Evolutionary conservation across 2,329 filamentous ascomycete genomes (phyloP), one percentile per base, ranked within the genome.

Genomic region (Didymosphaeria variabile): DNA sequence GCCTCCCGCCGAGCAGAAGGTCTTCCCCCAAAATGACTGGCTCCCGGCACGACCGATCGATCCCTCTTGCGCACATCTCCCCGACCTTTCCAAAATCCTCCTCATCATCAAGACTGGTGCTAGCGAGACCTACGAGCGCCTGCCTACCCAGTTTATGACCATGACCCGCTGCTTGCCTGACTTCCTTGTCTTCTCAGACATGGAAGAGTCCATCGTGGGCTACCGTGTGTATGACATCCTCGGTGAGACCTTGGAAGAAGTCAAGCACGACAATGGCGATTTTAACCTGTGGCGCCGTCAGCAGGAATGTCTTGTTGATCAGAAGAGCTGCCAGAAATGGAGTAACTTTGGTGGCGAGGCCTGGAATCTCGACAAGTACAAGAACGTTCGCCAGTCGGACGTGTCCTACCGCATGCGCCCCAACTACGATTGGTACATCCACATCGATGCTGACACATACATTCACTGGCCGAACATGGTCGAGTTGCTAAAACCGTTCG

Each of bases 101-200:
- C 57, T 59, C 42, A 55, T 59, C 57, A 59, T 59, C 31, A 59
- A 59, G 42, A 59, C 57, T 8, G 57, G 57, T 40, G 57, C 57
- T 15, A 59, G 49, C 50, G 49, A 54, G 42, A 54, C 57, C 29
- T 59, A 47, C 40, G 50, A 53, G 17, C 50, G 57, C 29, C 40
- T 59, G 13, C 57, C 57, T 17, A 59, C 50, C 3, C 50, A 59
- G 23, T 55, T 59, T 50, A 59, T 59, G 57, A 59, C 42, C 38
- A 49, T 54, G 49, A 38, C 50, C 29, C 38, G 50, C 19, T 59
- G 57, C 50, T 45, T 59, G 50, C 42, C 57, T 23, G 57, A 59
- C 26, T 59, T 59, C 32, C 50, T 53, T 36, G 17, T 32, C 42
- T 59, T 59, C 50, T 59, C 57, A 17, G 57, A 59, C 26, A 59